These are phyloP conservation scores for Zasmidium citrigriseum DNA, from an alignment of 2,329 filamentous ascomycete genomes.

Conservation along the genomic window DNA sequence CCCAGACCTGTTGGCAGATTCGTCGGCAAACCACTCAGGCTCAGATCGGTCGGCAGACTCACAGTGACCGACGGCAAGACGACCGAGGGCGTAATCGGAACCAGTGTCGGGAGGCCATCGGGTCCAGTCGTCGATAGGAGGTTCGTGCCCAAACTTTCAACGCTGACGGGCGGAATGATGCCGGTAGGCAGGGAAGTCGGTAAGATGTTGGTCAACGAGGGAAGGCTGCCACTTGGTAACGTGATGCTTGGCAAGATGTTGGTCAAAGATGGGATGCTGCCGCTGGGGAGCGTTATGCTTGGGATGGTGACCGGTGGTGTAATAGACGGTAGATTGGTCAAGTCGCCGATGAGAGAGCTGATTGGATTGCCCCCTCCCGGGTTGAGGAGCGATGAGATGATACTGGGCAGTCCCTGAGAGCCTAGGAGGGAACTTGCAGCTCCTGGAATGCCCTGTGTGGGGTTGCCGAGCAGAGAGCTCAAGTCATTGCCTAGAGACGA, in stretches of 20 bases:
- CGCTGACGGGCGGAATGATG: background rate
- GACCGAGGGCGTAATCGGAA: slow-evolving; percentile 2
- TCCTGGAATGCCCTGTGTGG: background rate
- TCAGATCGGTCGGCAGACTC: background rate
- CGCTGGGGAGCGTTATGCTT: background rate
- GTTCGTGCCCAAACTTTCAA: background rate
- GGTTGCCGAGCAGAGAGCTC: slow-evolving; percentile 2
- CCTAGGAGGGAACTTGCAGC: background rate
- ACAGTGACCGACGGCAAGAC: background rate
- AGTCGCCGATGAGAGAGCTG: slow-evolving; percentile 1
- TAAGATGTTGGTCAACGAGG: background rate
- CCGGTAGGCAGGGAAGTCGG: background rate
- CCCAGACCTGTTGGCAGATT: slow-evolving; percentile 3
- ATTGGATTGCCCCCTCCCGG: background rate
- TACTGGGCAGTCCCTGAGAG: background rate
- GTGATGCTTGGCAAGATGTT: background rate
- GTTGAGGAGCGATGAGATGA: background rate
- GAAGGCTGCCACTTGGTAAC: background rate
- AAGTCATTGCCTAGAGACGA: slow-evolving; percentile 7
- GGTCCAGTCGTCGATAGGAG: slow-evolving; percentile 3
- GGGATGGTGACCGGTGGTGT: background rate
- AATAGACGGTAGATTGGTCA: background rate
- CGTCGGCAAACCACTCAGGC: background rate
- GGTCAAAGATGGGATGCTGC: background rate
- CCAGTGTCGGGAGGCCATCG: slow-evolving; percentile 2